Evolutionary conservation across 1,284 basidiomycete species (phyloP).

Genomic region (Mixia osmundae): DNA sequence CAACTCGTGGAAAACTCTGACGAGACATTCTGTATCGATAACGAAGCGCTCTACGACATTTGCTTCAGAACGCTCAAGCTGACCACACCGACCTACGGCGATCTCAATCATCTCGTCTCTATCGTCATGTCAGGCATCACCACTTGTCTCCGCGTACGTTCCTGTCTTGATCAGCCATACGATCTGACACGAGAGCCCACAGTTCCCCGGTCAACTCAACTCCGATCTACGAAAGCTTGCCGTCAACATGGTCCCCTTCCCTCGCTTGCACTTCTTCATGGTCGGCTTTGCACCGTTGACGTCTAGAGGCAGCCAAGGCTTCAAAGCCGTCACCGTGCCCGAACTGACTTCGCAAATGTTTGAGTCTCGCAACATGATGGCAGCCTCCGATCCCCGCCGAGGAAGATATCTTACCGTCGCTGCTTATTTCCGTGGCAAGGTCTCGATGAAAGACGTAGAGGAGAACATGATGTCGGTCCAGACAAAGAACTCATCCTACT

Average conservation of each 20-base stretch:
- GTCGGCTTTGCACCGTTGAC: conserved; percentile 77
- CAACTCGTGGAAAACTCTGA: conserved; percentile 40
- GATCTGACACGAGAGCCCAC: conserved; percentile 1
- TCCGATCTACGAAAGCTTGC: conserved; percentile 90
- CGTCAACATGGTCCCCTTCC: conserved; percentile 56
- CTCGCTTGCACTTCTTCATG: conserved; percentile 96
- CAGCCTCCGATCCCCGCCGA: conserved; percentile 78
- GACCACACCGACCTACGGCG: conserved; percentile 76
- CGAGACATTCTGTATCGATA: conserved; percentile 51
- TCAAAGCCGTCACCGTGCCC: conserved; percentile 73
- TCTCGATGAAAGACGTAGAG: conserved; percentile 97
- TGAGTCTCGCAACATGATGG: conserved; percentile 55
- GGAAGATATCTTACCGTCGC: conserved; percentile 65
- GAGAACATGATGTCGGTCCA: conserved; percentile 87
- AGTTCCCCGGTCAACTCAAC: conserved; percentile 95
- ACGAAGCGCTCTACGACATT: conserved; percentile 95
- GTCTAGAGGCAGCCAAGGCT: conserved; percentile 54
- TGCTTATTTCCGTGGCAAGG: conserved; percentile 94
- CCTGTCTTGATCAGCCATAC: neutral
- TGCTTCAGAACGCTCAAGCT: conserved; percentile 93
- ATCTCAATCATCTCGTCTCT: conserved; percentile 91
- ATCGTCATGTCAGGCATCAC: conserved; percentile 97
- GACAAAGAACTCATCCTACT: conserved; percentile 91
- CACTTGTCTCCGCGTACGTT: conserved; percentile 48
- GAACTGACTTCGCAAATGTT: conserved; percentile 98